Evolutionary conservation across 148 eudicot species (phyloP), one percentile per base, ranked within the genome.

Genomic region (Polygonum aviculare): DNA sequence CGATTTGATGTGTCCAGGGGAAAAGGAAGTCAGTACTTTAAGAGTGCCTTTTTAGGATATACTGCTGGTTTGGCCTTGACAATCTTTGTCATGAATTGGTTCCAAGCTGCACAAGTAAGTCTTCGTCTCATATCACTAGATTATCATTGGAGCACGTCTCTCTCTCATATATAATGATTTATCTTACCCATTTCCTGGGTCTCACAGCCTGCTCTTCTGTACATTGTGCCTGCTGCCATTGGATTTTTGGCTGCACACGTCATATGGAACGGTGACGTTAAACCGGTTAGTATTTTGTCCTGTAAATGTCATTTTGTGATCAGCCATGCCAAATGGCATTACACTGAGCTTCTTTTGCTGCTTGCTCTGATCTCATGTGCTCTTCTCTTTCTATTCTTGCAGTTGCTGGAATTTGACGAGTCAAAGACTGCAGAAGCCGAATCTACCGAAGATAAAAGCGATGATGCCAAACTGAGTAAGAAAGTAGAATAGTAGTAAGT

Each of bases 41-140:
- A 86, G 71, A 95, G 99, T 82, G 93, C 99, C 69, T 95, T 95
- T 74, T 47, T 86, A 21, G 99, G 99, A 51, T 95, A 95, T 69
- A 73, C 86, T 1, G 86, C 80, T 69, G 99, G 99, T 69, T 41
- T 96, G 85, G 82, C 88, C 78, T 84, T 87, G 40, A 96, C 99
- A 2, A 96, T 96, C 47, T 69, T 93, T 48, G 98, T 96, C 75
- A 96, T 96, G 99, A 96, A 96, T 78, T 96, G 99, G 99, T 96
- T 96, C 81, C 98, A 96, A 82, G 99, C 98, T 80, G 99, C 99
- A 75, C 99, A 96, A 96, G 99, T 91, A 54, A 31, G 81, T 82
- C 36, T 26, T 26, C 1, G 9, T 44, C 47, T 44, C 9, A 44
- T 44, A 44, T 44, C 47, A 44, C 47, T 44, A 44, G 47, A 44